These are phyloP conservation scores for Nannochloris sp. DNA, from an alignment of 139 green algal genomes.

Conservation along the genomic window DNA sequence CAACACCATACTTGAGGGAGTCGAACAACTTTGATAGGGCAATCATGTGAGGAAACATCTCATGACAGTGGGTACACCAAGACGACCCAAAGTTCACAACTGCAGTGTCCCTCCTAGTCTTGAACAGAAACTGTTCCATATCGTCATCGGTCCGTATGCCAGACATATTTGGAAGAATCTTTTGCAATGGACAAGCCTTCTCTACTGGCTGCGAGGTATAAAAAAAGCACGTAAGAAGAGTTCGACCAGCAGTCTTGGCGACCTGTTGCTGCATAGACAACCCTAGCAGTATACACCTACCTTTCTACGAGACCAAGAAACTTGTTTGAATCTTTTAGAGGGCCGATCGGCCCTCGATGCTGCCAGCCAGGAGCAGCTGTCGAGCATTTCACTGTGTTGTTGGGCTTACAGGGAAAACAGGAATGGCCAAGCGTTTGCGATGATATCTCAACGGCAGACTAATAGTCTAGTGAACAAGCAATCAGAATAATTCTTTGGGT, in stretches of 20 bases:
- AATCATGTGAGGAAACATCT: constrained; percentile 32
- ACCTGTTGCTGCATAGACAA: too few species aligned
- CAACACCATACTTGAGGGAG: constrained; percentile 51
- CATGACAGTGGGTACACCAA: constrained; percentile 39
- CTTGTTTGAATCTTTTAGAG: constrained; percentile 1
- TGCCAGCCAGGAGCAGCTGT: constrained; percentile 11
- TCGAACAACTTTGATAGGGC: constrained; percentile 24
- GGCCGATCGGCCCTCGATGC: constrained; percentile 4
- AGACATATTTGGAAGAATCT: constrained; percentile 25
- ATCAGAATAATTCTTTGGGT: too few species aligned
- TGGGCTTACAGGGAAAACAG: too few species aligned
- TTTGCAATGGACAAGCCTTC: constrained; percentile 12
- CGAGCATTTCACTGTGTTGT: background rate
- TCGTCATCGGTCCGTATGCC: constrained; percentile 26
- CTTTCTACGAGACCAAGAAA: background rate
- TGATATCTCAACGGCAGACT: too few species aligned
- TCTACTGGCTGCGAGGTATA: constrained; percentile 11
- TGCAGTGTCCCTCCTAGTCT: constrained; percentile 8
- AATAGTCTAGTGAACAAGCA: too few species aligned
- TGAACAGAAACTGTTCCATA: constrained; percentile 15
- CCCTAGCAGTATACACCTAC: background rate
- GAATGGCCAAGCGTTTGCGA: too few species aligned
- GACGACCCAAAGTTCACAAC: constrained; percentile 39
- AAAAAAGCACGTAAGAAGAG: background rate
- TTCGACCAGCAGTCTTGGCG: too few species aligned